Conservation (phyloP, 768 basidiomycete genomes). For the Holtermanniella nyarrowii region DNA sequence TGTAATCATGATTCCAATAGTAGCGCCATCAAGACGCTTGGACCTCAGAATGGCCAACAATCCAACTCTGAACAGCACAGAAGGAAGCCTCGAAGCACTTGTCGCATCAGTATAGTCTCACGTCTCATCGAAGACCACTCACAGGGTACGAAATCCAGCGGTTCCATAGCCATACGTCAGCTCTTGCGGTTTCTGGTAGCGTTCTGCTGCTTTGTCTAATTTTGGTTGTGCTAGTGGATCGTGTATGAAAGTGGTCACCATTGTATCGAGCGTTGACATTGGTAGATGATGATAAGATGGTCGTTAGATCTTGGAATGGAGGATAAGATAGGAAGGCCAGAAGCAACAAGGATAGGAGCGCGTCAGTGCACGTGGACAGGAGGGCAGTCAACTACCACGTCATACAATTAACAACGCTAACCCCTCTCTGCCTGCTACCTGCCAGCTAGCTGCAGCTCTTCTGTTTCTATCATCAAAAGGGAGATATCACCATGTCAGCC, state of each 20-base stretch:
- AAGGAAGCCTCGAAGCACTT: constrained; percentile 52
- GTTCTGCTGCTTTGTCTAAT: constrained; percentile 24
- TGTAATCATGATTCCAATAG: constrained; percentile 96
- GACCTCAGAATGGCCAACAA: constrained; percentile 81
- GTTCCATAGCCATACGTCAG: constrained; percentile 80
- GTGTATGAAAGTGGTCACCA: too few species aligned
- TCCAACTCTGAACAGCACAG: constrained; percentile 88
- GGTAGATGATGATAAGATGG: too few species aligned
- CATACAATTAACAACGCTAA: too few species aligned
- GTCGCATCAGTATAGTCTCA: neutral
- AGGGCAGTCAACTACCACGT: too few species aligned
- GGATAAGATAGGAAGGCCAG: too few species aligned
- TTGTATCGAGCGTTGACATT: too few species aligned
- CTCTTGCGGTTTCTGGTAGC: constrained; percentile 59
- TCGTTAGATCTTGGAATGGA: too few species aligned
- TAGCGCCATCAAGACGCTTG: constrained; percentile 79
- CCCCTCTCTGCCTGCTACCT: too few species aligned
- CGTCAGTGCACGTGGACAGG: too few species aligned
- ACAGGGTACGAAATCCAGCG: constrained; percentile 88
- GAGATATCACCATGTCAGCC: neutral
- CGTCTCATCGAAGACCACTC: constrained; percentile 33
- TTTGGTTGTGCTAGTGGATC: too few species aligned
- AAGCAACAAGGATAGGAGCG: too few species aligned
- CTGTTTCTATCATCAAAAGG: neutral
- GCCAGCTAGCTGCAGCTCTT: too few species aligned